Base-by-base conservation (phyloP, 2,329 filamentous ascomycete genomes). In the Amylocarpus encephaloides region DNA sequence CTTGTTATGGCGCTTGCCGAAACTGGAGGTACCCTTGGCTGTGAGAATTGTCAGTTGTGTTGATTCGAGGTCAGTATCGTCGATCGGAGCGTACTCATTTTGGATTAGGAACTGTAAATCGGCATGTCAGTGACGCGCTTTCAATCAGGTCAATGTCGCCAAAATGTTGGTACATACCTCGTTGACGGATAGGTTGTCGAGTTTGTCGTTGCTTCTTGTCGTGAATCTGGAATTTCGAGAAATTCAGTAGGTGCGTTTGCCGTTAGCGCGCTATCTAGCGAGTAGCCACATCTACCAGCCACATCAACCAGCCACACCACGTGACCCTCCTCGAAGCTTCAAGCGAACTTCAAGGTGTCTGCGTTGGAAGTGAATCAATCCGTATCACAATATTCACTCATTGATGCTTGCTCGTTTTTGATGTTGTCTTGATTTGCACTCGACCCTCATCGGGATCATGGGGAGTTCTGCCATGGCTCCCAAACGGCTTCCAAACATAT, bases 1-100 rank as follows among this genome's bases (percentile, higher is more conserved):
- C 60, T 66, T 66, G 58, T 66, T 66, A 54, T 66, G 64, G 49
- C 64, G 57, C 52, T 63, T 63, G 46, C 64, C 64, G 53, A 66
- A 66, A 32, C 51, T 57, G 49, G 55, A 54, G 40, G 64, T 66
- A 49, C 64, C 64, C 59, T 66, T 66, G 42, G 64, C 63, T 65
- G 49, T 56, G 15, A 43, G 48, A 41, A 32, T 50, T 52, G 49
- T 61, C 43, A 63, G 61, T 58, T 10, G 22, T 39, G 30, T 51
- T 30, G 43, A 42, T 43, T 52, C 35, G 43, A 6, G 32, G 36
- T 48, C 33, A 29, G 19, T 26, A 29, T 34, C 30, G 30, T 43
- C 45, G 46, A 39, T 41, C 42, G 43, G 18, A 36, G 56, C 63
- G 54, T 62, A 66, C 63, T 66, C 64, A 66, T 66, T 56, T 62